These are phyloP conservation scores for Nymphaea thermarum DNA, from an alignment of 164 flowering plant genomes.

Conservation along the genomic window DNA sequence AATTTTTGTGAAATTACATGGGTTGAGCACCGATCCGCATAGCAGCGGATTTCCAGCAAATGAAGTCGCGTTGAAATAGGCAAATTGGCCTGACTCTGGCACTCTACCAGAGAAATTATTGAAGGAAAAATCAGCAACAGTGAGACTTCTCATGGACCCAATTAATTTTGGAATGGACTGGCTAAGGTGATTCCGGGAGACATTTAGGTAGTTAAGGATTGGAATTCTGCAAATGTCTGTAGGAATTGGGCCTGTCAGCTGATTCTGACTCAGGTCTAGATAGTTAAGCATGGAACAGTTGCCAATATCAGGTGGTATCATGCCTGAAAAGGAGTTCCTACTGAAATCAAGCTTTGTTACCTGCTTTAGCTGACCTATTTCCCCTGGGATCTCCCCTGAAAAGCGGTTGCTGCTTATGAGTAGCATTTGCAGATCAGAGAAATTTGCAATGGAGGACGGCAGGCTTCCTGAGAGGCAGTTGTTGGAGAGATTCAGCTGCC, in stretches of 20 bases:
- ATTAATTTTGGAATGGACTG: constrained; percentile 57
- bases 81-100: constrained; percentile 79
- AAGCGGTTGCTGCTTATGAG: constrained; percentile 51
- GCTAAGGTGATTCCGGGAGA: constrained; percentile 68
- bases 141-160: constrained; percentile 78
- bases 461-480: constrained; percentile 59
- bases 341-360: constrained; percentile 61
- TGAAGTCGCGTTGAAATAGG: constrained; percentile 67
- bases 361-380: constrained; percentile 48
- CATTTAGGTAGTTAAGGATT: constrained; percentile 67
- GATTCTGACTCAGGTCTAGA: constrained; percentile 79
- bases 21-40: constrained; percentile 59
- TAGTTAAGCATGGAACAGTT: constrained; percentile 48
- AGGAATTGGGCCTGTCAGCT: constrained; percentile 70
- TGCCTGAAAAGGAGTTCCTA: constrained; percentile 38
- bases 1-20: constrained; percentile 48
- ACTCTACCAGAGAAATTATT: constrained; percentile 73
- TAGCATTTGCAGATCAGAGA: constrained; percentile 57
- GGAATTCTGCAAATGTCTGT: constrained; percentile 40
- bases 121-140: constrained; percentile 84
- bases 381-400: constrained; percentile 53
- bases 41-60: constrained; percentile 79
- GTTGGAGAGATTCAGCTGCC: constrained; percentile 59
- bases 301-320: constrained; percentile 61
- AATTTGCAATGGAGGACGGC: constrained; percentile 58